A percentile compares a stretch with the other conserved stretches of the same genome.
Conservation (phyloP, 805 yeast genomes). For the Kuraishia cidri region DNA sequence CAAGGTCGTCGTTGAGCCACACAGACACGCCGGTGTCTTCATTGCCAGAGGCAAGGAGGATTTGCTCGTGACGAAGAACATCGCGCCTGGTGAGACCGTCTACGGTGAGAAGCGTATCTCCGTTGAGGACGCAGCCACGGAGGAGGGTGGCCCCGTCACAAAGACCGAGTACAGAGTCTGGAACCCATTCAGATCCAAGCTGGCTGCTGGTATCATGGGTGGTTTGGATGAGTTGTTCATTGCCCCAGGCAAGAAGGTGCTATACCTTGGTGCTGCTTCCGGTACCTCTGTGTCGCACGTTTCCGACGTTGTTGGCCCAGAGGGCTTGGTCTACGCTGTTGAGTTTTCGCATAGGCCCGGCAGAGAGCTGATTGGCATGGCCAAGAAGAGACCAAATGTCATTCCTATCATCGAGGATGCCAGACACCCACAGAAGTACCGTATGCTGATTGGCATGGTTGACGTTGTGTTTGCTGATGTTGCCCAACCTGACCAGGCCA, state of each 20-base stretch:
- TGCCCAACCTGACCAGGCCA: conserved; percentile 99
- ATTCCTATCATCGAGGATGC: conserved; percentile 99
- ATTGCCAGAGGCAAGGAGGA: conserved; percentile 99
- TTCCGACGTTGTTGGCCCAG: conserved; percentile 97
- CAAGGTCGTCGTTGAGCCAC: conserved; percentile 96
- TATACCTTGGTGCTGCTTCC: conserved; percentile 98
- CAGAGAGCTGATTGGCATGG: conserved; percentile 98
- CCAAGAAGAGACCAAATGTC: conserved; percentile 99
- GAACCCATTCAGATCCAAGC: conserved; percentile 99
- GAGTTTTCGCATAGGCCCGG: conserved; percentile 99
- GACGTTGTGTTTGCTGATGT: conserved; percentile 99
- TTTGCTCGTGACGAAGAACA: conserved; percentile 91
- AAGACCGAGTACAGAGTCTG: conserved; percentile 98
- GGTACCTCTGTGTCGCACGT: conserved; percentile 99
- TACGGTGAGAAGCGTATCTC: conserved; percentile 97
- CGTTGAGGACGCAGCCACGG: conserved; percentile 86
- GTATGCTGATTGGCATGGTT: conserved; percentile 98
- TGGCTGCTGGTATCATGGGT: conserved; percentile 99
- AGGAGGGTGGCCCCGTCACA: conserved; percentile 83
- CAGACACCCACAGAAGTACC: conserved; percentile 99
- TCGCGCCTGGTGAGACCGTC: conserved; percentile 97
- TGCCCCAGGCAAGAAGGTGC: conserved; percentile 96
- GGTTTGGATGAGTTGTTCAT: conserved; percentile 97
- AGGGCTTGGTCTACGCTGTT: conserved; percentile 97
- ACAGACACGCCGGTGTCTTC: conserved; percentile 97